Base-by-base conservation (phyloP, 257 asterid genomes). In the Solanum chiquidenum region DNA sequence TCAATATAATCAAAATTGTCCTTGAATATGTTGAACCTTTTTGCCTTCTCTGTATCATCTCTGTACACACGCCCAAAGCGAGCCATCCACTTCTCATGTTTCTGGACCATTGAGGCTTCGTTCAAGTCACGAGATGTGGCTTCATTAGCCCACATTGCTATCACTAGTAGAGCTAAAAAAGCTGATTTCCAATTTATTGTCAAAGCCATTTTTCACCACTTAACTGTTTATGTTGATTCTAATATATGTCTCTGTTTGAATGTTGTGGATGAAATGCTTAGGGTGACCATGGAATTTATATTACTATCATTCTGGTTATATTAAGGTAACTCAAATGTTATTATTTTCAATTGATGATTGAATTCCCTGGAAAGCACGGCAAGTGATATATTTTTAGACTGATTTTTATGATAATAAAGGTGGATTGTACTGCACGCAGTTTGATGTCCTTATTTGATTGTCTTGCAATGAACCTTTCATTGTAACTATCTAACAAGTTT, bases 81-180 rank as follows among this genome's bases (percentile, higher is more conserved):
- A 13, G 85, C 60, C 91, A 92, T 91, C 94, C 94, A 93, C 2
- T 44, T n/a, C 79, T 92, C 92, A 64, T 92, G 91, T 66, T 46
- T 89, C 74, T 90, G 90, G 0, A 72, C 52, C 88, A 91, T 88
- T 0, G 91, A 83, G 12, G 87, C 89, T 77, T 89, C 92, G 4
- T 85, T 89, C n/a, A 86, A 21, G 20, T 90, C 86, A 29, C 92
- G 92, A 1, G 91, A 91, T 14, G 86, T 34, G 69, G 88, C 35
- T 42, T 35, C 89, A 77, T 84, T 89, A 38, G 73, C 90, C 83
- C 89, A 93, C 58, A 86, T 87, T 38, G 46, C 90, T 76, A 90
- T 4, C 16, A 90, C 86, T 0, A 93, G 4, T 2, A 90, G 7
- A 49, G 89, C 88, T 12, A 72, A 87, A 13, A 89, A 44, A 12